A percentile compares a stretch with the other conserved stretches of the same genome.
Evolutionary conservation across 129 eudicot genomes (phyloP).

Genomic region (Heracleum sosnowskyi): DNA sequence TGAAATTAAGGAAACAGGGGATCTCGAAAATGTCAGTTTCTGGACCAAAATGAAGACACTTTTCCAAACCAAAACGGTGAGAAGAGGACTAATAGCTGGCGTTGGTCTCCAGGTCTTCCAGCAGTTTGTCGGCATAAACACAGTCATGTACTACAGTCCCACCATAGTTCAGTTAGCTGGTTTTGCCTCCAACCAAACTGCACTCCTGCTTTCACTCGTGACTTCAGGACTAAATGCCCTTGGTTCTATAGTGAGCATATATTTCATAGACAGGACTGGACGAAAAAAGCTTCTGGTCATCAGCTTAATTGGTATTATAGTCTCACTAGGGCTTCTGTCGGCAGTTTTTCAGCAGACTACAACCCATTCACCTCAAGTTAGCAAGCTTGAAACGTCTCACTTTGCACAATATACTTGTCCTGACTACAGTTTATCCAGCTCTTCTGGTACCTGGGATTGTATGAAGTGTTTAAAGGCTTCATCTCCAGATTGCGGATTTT

Average conservation of each 20-base stretch:
- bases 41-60: background rate
- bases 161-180: constrained; percentile 44
- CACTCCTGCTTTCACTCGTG: constrained; percentile 36
- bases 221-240: constrained; percentile 43
- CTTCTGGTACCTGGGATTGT: constrained; percentile 43
- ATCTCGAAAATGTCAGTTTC: background rate
- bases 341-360: constrained; percentile 11
- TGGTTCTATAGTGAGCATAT: constrained; percentile 37
- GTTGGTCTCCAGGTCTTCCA: constrained; percentile 25
- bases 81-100: constrained; percentile 2
- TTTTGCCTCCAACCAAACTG: constrained; percentile 37
- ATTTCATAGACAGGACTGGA: constrained; percentile 23
- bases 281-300: constrained; percentile 23
- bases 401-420: constrained; percentile 46
- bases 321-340: background rate
- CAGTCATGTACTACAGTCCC: constrained; percentile 42
- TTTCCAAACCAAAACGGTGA: background rate
- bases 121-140: constrained; percentile 42
- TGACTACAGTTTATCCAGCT: constrained; percentile 24
- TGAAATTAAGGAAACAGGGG: background rate
- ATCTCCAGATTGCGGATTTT: constrained; percentile 50
- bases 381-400: constrained; percentile 16
- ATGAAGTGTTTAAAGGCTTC: constrained; percentile 56
- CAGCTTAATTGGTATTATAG: background rate
- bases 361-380: constrained; percentile 6